Base-by-base conservation (phyloP, 345 rosid genomes). In the Microcos paniculata region DNA sequence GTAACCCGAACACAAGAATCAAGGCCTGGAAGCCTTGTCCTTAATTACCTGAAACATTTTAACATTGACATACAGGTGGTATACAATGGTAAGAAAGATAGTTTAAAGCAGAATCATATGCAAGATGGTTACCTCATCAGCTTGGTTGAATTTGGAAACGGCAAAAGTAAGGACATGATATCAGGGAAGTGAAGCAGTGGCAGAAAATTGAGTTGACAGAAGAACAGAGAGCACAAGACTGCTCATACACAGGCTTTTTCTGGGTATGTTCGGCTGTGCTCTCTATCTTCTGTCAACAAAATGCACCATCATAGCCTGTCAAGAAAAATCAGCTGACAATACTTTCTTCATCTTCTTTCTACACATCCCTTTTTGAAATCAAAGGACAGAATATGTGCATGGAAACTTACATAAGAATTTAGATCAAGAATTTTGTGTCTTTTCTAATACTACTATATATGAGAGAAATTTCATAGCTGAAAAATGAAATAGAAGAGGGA, bases 231-330 rank as follows among this genome's bases (percentile, higher is more conserved):
- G 77, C 69, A 74, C 70, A 74, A 61, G 26, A 46, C 43, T 76
- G 57, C 30, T 67, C 71, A 66, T 61, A 21, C 56, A 79, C 78
- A 74, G 48, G 21, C 18, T 61, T 74, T 24, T 61, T 40, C 18
- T 48, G 70, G 15, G 49, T 52, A 67, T 67, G 74, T 75, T 73
- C 70, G 30, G 43, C 15, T 66, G 75, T 79, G 75, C 78, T 74
- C 75, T 68, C 75, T 73, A 48, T 79, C 75, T 79, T 73, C 75
- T 61, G 73, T 64, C 69, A 64, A 64, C 69, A n/a, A 18, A 64
- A 64, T 18, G 19, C 18, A 48, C 15, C 49, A 45, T 45, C 49
- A 14, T 48, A 19, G 52, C 19, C 52, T 48, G 18, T 13, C 18
- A 48, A 45, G 49, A 12, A 1, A 45, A 45, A 16, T 12, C 49